Conservation (phyloP, 164 flowering plant species). For the Warburgia ugandensis region DNA sequence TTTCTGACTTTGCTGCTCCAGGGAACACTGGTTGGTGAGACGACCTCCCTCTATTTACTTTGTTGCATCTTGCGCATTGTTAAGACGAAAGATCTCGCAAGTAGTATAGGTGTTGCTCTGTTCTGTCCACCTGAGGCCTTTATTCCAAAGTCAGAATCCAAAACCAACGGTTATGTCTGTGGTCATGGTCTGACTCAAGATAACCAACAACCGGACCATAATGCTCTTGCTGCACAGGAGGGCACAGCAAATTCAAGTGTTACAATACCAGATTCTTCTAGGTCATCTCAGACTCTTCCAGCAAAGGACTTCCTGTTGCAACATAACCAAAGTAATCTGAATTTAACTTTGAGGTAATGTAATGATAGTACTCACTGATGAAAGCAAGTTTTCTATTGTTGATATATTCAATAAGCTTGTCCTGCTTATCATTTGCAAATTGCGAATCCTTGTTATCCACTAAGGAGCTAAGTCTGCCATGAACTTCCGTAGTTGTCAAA, state of each 20-base stretch:
- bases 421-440: too few relatives aligned
- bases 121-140: constrained; percentile 56
- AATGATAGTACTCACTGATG: background rate
- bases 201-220: constrained; percentile 19
- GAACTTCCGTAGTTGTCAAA: too few relatives aligned
- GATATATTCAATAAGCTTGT: too few relatives aligned
- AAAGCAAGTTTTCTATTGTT: too few relatives aligned
- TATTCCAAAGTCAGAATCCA: constrained; percentile 25
- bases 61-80: constrained; percentile 93
- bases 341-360: constrained; percentile 48
- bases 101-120: constrained; percentile 70
- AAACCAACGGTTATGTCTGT: constrained; percentile 44
- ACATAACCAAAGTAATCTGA: constrained; percentile 20
- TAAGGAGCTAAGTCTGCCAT: too few relatives aligned
- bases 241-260: constrained; percentile 18
- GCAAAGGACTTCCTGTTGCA: constrained; percentile 19
- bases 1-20: constrained; percentile 30
- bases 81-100: constrained; percentile 90
- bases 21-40: constrained; percentile 49
- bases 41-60: constrained; percentile 79
- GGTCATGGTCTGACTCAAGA: constrained; percentile 21
- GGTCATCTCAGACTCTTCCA: too few relatives aligned
- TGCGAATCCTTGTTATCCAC: too few relatives aligned
- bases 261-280: constrained; percentile 21
- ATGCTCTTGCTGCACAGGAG: constrained; percentile 11